These are phyloP conservation scores for Bauhinia variegata DNA, from an alignment of 306 rosid genomes.

Conservation along the genomic window DNA sequence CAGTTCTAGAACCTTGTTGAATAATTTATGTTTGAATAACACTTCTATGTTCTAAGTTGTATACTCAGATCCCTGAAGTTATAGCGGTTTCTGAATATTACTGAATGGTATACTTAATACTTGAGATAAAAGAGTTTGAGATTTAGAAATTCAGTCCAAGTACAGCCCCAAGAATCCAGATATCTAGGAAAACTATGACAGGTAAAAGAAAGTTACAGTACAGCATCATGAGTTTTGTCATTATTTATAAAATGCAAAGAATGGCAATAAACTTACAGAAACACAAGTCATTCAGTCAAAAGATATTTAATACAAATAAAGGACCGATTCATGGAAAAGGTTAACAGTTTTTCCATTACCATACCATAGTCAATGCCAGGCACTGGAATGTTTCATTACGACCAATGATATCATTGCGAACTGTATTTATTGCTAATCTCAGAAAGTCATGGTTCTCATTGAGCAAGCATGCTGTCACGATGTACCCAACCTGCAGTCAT, in stretches of 20 bases:
- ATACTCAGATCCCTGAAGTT: too few species aligned
- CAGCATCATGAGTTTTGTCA: slow-evolving; percentile 9
- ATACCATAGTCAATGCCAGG: slow-evolving; percentile 97
- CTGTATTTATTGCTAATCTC: slow-evolving; percentile 96
- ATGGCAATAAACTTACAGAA: slow-evolving; percentile 25
- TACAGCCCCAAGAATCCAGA: slow-evolving; percentile 7
- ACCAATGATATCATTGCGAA: slow-evolving; percentile 97
- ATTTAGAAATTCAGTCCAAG: slow-evolving; percentile 4
- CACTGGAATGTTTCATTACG: slow-evolving; percentile 99
- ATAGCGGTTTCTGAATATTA: too few species aligned
- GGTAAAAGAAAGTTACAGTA: background rate
- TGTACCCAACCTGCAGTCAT: slow-evolving; percentile 95
- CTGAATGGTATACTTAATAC: too few species aligned
- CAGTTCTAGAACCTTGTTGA: too few species aligned
- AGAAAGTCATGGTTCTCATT: slow-evolving; percentile 99
- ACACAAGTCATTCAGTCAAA: background rate
- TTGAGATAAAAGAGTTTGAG: too few species aligned
- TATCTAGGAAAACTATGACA: slow-evolving; percentile 15
- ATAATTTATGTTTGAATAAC: too few species aligned
- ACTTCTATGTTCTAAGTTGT: too few species aligned
- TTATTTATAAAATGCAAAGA: slow-evolving; percentile 10
- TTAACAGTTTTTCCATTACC: slow-evolving; percentile 38
- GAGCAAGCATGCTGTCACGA: slow-evolving; percentile 90
- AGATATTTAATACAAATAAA: slow-evolving; percentile 18
- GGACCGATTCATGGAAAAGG: slow-evolving; percentile 22